These are phyloP conservation scores for Orbilia brochopaga DNA, from an alignment of 2,329 filamentous ascomycete species.

Conservation along the genomic window DNA sequence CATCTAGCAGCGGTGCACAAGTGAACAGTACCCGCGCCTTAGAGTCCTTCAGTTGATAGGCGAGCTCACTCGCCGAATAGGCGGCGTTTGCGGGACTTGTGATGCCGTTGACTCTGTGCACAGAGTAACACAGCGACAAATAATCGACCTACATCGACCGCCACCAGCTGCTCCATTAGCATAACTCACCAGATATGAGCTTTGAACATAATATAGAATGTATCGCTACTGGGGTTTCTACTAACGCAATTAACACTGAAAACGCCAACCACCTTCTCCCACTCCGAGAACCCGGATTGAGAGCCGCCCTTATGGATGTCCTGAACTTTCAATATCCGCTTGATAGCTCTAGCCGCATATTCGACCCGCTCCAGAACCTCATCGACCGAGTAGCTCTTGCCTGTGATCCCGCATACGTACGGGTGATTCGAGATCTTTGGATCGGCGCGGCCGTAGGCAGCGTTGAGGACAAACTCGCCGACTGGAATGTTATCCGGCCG, in stretches of 20 bases:
- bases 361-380: constrained; percentile 72
- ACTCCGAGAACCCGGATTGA: constrained; percentile 63
- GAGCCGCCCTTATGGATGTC: constrained; percentile 67
- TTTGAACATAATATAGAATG: constrained; percentile 4
- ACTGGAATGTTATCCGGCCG: constrained; percentile 77
- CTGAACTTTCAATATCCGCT: constrained; percentile 73
- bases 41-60: constrained; percentile 73
- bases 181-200: not conserved
- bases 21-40: constrained; percentile 75
- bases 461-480: constrained; percentile 76
- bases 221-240: constrained; percentile 25
- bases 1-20: constrained; percentile 70
- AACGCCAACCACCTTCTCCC: constrained; percentile 78
- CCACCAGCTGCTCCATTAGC: not conserved
- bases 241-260: constrained; percentile 81
- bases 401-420: constrained; percentile 77
- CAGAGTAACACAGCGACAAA: constrained; percentile 59
- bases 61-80: constrained; percentile 72
- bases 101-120: constrained; percentile 76
- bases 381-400: constrained; percentile 68
- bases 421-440: constrained; percentile 70
- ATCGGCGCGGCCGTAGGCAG: constrained; percentile 71
- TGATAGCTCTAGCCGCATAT: constrained; percentile 70
- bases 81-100: constrained; percentile 76
- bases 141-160: constrained; percentile 16